These are phyloP conservation scores for Phaeosphaeria sp. DNA, from an alignment of 2,329 filamentous ascomycete genomes.

Conservation along the genomic window DNA sequence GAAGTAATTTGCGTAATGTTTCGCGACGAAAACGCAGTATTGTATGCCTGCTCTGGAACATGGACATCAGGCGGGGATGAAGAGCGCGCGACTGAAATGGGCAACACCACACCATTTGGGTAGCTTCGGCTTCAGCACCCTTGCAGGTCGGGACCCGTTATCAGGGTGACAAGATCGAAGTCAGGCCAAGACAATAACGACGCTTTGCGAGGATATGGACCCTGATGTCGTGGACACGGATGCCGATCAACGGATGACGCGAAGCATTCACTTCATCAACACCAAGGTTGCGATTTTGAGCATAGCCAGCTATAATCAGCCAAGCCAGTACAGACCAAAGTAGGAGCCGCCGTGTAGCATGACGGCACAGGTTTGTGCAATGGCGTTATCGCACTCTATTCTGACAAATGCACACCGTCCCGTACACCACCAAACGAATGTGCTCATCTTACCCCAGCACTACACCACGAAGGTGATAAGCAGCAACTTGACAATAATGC, in stretches of 20 bases:
- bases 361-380: background rate
- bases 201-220: background rate
- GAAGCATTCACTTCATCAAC: background rate
- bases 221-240: background rate
- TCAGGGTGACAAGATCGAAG: background rate
- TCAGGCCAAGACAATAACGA: background rate
- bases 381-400: background rate
- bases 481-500: background rate
- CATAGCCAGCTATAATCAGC: background rate
- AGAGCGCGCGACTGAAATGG: background rate
- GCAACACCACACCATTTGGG: background rate
- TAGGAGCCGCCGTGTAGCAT: background rate
- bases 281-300: background rate
- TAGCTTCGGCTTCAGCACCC: conserved; percentile 1
- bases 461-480: background rate
- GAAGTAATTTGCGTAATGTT: background rate
- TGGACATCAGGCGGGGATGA: background rate
- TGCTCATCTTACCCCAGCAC: background rate
- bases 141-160: background rate
- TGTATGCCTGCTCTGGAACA: background rate
- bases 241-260: background rate
- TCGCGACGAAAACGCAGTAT: background rate
- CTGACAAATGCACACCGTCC: background rate
- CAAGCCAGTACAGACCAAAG: background rate
- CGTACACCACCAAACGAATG: no score